A percentile compares a stretch with the other conserved stretches of the same genome.
Conservation (phyloP, 495 filamentous ascomycete genomes). For the Sordaria brevicollis region DNA sequence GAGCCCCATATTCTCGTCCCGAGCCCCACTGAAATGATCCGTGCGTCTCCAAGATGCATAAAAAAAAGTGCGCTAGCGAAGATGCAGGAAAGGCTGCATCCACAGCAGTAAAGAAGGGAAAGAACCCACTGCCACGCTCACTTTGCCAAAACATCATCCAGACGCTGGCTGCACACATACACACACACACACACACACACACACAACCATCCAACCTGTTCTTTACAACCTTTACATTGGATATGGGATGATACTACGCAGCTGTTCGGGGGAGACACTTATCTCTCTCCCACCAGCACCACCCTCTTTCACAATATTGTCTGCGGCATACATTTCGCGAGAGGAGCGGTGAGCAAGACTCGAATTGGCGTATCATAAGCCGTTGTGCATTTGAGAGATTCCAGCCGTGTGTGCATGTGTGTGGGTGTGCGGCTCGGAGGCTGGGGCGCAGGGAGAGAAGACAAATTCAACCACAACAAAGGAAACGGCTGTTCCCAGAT, state of each 20-base stretch:
- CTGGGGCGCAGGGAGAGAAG: not conserved
- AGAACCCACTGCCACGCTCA: not conserved
- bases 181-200: not conserved
- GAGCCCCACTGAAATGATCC: not conserved
- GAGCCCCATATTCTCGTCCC: not conserved
- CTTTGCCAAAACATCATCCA: not conserved
- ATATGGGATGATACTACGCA: not conserved
- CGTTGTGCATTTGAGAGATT: not conserved
- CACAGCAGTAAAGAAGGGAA: not conserved
- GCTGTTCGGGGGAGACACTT: not conserved
- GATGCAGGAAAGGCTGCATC: not conserved
- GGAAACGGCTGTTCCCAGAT: not conserved
- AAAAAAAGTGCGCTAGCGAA: not conserved
- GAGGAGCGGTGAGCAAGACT: not conserved
- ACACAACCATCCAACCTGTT: not conserved
- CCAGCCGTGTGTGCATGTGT: not conserved
- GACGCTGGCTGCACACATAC: not conserved
- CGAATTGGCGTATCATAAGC: not conserved
- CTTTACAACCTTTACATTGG: not conserved
- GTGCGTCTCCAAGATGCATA: not conserved
- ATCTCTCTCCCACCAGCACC: too few relatives aligned
- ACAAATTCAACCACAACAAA: not conserved
- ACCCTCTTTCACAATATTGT: not conserved
- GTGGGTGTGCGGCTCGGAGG: not conserved
- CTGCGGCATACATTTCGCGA: not conserved